A percentile compares a stretch with the other conserved stretches of the same genome.
phyloP scores from a whole-genome alignment of 257 asterid genomes.

The Osmanthus fragrans region DNA sequence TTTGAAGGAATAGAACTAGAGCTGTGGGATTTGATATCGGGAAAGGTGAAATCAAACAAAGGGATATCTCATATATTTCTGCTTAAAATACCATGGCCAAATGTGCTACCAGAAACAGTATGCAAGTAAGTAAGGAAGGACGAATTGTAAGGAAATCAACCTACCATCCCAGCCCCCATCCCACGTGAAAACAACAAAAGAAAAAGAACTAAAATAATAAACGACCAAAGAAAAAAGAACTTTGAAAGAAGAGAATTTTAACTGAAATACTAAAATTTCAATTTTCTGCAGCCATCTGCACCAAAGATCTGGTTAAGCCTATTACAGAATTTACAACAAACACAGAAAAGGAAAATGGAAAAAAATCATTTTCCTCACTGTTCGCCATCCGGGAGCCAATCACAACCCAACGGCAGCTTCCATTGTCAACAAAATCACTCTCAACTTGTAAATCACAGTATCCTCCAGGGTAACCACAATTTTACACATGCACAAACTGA shows the following conservation, averaged over 20 bases:
- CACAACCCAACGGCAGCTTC: not conserved
- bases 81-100: not conserved
- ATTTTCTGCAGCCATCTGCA: not conserved
- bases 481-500: not conserved
- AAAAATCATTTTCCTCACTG: not conserved
- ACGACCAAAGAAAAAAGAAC: too few species aligned
- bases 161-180: not conserved
- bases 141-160: not conserved
- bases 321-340: not conserved
- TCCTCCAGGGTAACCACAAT: not conserved
- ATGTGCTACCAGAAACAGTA: not conserved
- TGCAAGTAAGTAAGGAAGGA: not conserved
- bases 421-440: not conserved
- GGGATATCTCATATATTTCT: not conserved
- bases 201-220: not conserved
- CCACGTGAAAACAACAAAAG: not conserved
- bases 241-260: not conserved
- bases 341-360: not conserved
- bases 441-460: not conserved
- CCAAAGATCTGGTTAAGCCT: not conserved
- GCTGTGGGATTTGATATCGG: not conserved
- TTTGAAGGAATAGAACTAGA: not conserved
- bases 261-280: too few species aligned
- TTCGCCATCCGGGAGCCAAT: not conserved
- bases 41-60: not conserved